These are phyloP conservation scores for Fusarium odoratissimum DNA, from an alignment of 2,329 filamentous ascomycete species.

Conservation along the genomic window DNA sequence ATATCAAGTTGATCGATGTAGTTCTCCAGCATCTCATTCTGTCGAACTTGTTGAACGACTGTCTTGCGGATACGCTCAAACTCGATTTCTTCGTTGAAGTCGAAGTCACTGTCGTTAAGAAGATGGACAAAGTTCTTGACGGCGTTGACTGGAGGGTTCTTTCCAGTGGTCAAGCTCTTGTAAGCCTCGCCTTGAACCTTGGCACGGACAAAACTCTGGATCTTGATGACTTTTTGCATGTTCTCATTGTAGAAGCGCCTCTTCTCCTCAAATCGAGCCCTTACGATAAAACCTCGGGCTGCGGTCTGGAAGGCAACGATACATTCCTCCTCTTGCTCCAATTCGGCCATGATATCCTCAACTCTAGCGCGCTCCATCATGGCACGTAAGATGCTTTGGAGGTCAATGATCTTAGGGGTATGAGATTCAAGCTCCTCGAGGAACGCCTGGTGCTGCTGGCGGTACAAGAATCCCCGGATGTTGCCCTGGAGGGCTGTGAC, in stretches of 20 bases:
- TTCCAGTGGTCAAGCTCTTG: slow-evolving; percentile 94
- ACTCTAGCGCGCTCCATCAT: slow-evolving; percentile 82
- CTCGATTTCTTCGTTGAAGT: slow-evolving; percentile 98
- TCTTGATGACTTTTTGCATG: slow-evolving; percentile 99
- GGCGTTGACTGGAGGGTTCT: slow-evolving; percentile 95
- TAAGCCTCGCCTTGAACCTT: slow-evolving; percentile 98
- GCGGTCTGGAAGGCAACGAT: slow-evolving; percentile 80
- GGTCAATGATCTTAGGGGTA: slow-evolving; percentile 71
- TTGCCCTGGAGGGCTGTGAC: slow-evolving; percentile 75
- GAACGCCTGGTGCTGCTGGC: slow-evolving; percentile 70
- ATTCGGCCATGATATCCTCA: slow-evolving; percentile 77
- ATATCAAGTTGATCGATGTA: slow-evolving; percentile 99
- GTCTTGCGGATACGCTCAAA: slow-evolving; percentile 95
- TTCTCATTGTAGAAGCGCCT: slow-evolving; percentile 91
- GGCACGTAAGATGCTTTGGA: slow-evolving; percentile 83
- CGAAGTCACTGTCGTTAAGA: slow-evolving; percentile 97
- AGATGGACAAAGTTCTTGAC: slow-evolving; percentile 99
- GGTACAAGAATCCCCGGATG: slow-evolving; percentile 72
- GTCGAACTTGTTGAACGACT: slow-evolving; percentile 95
- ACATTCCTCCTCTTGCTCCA: slow-evolving; percentile 85
- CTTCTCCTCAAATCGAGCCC: slow-evolving; percentile 83
- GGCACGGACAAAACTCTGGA: slow-evolving; percentile 94
- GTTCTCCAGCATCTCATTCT: slow-evolving; percentile 96
- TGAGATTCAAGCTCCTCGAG: slow-evolving; percentile 77
- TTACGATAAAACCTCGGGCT: slow-evolving; percentile 78